A percentile compares a stretch with the other conserved stretches of the same genome.
phyloP scores from a whole-genome alignment of 345 rosid genomes.

The Hevea brasiliensis region DNA sequence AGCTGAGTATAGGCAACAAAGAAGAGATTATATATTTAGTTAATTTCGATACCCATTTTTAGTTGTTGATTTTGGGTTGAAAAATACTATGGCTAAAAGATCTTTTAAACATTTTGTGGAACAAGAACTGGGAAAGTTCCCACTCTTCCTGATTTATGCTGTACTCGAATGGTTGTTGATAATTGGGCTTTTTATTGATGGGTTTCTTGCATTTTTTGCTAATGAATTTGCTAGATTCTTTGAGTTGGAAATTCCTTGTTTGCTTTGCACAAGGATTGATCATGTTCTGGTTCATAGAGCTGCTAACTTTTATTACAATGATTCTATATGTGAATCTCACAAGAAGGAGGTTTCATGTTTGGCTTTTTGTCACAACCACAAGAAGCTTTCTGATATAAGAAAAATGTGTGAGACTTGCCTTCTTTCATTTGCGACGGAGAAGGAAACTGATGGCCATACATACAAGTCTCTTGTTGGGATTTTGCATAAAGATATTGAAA shows the following conservation, averaged over 20 bases:
- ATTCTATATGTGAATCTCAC: conserved; percentile 72
- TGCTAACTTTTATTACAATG: conserved; percentile 69
- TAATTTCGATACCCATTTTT: background rate
- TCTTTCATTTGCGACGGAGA: conserved; percentile 83
- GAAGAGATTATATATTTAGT: too few relatives aligned
- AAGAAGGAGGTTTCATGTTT: conserved; percentile 75
- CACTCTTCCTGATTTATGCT: conserved; percentile 61
- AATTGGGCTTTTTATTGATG: conserved; percentile 60
- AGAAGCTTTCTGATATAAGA: conserved; percentile 73
- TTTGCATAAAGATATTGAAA: conserved; percentile 72
- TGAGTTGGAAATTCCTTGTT: conserved; percentile 74
- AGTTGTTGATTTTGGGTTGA: conserved; percentile 2
- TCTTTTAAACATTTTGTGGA: conserved; percentile 62
- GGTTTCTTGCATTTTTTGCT: conserved; percentile 58
- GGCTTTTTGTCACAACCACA: conserved; percentile 83
- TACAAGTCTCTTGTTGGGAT: conserved; percentile 80
- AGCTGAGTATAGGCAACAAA: background rate
- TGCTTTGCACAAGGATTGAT: conserved; percentile 83
- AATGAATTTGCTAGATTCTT: conserved; percentile 74
- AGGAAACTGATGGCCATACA: conserved; percentile 67
- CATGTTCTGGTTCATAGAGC: conserved; percentile 49
- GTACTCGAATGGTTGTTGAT: conserved; percentile 80
- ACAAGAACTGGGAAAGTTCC: conserved; percentile 68
- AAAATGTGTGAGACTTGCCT: conserved; percentile 90
- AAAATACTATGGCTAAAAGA: conserved; percentile 46